A percentile compares a stretch with the other conserved stretches of the same genome.
These are phyloP conservation scores for Alisma plantagoaquatica DNA, from an alignment of 106 monocot species.

Conservation along the genomic window DNA sequence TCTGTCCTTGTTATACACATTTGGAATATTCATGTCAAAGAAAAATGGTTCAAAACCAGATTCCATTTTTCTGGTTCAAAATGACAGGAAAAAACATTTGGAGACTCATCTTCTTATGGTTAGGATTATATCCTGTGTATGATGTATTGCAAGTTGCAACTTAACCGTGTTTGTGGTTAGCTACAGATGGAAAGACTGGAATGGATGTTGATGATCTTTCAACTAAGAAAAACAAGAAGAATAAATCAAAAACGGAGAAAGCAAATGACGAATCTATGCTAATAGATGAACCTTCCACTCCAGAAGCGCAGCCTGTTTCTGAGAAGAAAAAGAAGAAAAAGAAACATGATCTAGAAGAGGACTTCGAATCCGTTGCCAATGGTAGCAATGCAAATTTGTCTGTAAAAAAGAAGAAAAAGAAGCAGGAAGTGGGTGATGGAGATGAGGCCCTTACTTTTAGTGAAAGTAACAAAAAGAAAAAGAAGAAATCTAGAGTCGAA, in stretches of 20 bases:
- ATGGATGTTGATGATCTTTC: conserved; percentile 32
- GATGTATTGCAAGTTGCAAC: too few species aligned
- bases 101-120: not conserved
- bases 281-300: conserved; percentile 28
- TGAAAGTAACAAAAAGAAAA: conserved; percentile 40
- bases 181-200: conserved; percentile 6
- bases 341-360: conserved; percentile 64
- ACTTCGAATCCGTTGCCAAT: not conserved
- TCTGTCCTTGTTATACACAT: too few species aligned
- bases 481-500: conserved; percentile 28
- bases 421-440: conserved; percentile 15
- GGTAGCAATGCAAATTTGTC: conserved; percentile 16
- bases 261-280: conserved; percentile 27
- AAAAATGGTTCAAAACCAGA: too few species aligned
- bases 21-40: too few species aligned
- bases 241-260: conserved; percentile 38
- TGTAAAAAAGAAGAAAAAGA: conserved; percentile 48
- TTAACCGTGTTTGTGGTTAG: too few species aligned
- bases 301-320: conserved; percentile 22
- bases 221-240: conserved; percentile 61
- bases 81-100: too few species aligned
- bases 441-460: conserved; percentile 19
- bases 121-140: not conserved
- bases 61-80: too few species aligned
- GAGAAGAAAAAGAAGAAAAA: too few species aligned